These are phyloP conservation scores for Tolypocladium album DNA, from an alignment of 2,329 filamentous ascomycete genomes.

Conservation along the genomic window DNA sequence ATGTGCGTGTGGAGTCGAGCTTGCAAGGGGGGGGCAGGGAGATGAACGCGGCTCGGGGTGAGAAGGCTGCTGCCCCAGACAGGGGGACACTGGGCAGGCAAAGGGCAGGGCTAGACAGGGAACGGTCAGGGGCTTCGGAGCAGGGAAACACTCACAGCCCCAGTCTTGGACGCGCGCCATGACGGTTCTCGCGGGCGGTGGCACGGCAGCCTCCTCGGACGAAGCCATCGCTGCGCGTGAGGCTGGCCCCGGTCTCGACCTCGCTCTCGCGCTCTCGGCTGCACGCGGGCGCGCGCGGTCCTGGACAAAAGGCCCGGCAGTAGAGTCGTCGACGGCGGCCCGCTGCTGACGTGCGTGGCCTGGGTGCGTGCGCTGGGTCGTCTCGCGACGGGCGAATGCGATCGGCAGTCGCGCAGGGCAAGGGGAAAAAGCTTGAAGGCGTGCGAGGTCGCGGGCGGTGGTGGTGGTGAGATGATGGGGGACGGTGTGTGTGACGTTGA, in stretches of 20 bases:
- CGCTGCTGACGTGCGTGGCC: neutral
- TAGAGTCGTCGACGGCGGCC: neutral
- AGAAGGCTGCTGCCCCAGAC: too few species aligned
- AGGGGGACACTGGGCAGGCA: too few species aligned
- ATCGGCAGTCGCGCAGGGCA: neutral
- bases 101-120: neutral
- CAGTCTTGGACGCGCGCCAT: conserved; percentile 29
- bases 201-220: neutral
- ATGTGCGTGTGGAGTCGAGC: neutral
- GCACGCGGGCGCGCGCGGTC: neutral
- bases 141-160: conserved; percentile 33
- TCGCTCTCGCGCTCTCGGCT: neutral
- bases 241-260: neutral
- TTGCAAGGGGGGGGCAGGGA: neutral
- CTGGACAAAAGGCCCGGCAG: neutral
- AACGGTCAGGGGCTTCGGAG: neutral
- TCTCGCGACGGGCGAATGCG: neutral
- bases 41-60: neutral
- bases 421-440: neutral
- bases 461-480: too few species aligned
- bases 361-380: neutral
- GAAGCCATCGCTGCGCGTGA: neutral
- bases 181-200: conserved; percentile 19
- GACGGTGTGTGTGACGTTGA: too few species aligned
- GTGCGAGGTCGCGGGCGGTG: too few species aligned